phyloP scores from a whole-genome alignment of 176 grass and related monocot species.

The Carex cristatella region DNA sequence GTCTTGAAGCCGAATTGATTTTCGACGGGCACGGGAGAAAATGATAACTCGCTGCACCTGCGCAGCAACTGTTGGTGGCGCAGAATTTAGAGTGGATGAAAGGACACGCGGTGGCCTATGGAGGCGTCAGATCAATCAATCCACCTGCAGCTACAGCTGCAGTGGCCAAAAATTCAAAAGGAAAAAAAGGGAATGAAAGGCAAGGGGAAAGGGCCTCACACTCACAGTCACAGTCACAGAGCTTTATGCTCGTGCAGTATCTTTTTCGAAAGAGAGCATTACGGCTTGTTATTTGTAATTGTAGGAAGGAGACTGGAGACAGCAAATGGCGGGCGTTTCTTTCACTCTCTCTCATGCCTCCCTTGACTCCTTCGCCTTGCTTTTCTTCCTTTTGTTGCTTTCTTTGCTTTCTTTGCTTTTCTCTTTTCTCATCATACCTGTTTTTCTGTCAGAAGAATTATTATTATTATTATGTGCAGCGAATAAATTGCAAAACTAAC shows the following conservation, averaged over 20 bases:
- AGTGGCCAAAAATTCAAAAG: background rate
- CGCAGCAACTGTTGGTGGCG: background rate
- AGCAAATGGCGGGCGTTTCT: slow-evolving; percentile 5
- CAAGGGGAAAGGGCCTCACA: background rate
- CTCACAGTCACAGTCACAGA: slow-evolving; percentile 3
- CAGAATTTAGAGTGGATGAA: background rate
- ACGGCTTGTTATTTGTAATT: background rate
- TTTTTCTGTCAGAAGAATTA: background rate
- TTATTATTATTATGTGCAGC: background rate
- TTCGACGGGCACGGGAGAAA: background rate
- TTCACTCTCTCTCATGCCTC: background rate
- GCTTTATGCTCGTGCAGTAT: slow-evolving; percentile 25
- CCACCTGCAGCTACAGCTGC: background rate
- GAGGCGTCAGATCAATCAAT: slow-evolving; percentile 19
- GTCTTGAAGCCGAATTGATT: background rate
- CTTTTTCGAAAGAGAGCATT: slow-evolving; percentile 18
- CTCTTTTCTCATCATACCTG: background rate
- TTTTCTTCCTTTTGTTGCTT: background rate
- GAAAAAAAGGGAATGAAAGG: background rate
- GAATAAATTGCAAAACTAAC: background rate
- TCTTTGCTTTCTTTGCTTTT: slow-evolving; percentile 10
- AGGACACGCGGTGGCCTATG: slow-evolving; percentile 13
- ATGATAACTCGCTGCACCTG: background rate
- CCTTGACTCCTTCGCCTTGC: background rate
- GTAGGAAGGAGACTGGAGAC: too few species aligned